Base-by-base conservation (phyloP, 2,329 filamentous ascomycete genomes). In the Pyrenophora graminea region DNA sequence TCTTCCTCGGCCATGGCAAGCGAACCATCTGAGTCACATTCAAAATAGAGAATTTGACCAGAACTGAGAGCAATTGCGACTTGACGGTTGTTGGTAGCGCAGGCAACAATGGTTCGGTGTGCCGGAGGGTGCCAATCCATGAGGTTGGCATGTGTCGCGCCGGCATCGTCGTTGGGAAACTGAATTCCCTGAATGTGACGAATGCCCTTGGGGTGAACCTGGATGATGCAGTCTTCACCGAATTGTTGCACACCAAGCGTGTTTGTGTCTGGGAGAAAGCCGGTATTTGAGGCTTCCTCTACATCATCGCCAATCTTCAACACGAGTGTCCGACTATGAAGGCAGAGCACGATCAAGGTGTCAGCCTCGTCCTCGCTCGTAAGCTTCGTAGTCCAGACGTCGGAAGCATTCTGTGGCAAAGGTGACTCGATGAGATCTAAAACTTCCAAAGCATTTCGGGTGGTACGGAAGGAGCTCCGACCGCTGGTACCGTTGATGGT, bases 41-140 rank as follows among this genome's bases (percentile, higher is more conserved):
- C 95, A 63, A 99, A 99, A 70, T 97, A 99, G 36, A 96, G 90
- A 57, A 99, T 93, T 72, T 99, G 94, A 32, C 93, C 93, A 7
- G 92, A 97, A 69, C 92, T 97, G 21, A 99, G 80, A 1, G 94
- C 94, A 42, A 97, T 87, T 3, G 91, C 91, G 21, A 99, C 90
- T 74, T 99, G 94, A 36, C 90, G 85, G 64, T 93, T 87, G 67
- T 99, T 99, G 13, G 93, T 94, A 1, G 93, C 88, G 30, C 93
- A 95, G 7, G 93, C 91, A 39, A 97, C 91, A 58, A 99, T 97
- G 0, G 93, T 95, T 18, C 94, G 85, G 78, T 99, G 93, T 62
- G 95, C 88, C 0, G 95, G 95, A 4, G 90, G 88, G 12, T 89
- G 86, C 94, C 94, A 99, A 69, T 97, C 92, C 60, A 95, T 96